Conservation (phyloP, 441 rosid genomes). For the Kokia cookei region DNA sequence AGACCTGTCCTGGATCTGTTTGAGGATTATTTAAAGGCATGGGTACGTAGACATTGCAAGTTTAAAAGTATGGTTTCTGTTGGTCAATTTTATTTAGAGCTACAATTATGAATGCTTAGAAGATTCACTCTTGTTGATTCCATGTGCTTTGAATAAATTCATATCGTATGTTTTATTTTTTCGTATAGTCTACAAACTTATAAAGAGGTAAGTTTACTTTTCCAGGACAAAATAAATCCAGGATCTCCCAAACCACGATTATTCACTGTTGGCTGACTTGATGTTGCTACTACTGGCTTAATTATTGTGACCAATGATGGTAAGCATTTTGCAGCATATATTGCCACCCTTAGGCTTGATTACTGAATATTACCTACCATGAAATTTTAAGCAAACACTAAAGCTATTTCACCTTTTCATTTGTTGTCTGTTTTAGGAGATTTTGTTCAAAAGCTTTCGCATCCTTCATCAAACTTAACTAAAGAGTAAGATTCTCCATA, state of each 20-base stretch:
- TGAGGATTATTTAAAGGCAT: constrained; percentile 59
- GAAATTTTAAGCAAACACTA: not conserved
- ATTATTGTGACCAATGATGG: constrained; percentile 88
- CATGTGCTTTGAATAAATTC: not conserved
- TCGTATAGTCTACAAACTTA: not conserved
- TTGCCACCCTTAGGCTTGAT: not conserved
- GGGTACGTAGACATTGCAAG: constrained; percentile 40
- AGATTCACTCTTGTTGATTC: not conserved
- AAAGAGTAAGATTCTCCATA: constrained; percentile 57
- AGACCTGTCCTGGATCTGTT: constrained; percentile 65
- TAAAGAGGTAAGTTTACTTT: constrained; percentile 6
- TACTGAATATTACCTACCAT: not conserved
- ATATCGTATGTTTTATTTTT: not conserved
- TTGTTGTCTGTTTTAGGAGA: constrained; percentile 54
- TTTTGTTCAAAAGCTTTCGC: constrained; percentile 76
- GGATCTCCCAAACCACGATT: constrained; percentile 81
- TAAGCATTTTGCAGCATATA: constrained; percentile 15
- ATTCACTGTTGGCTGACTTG: constrained; percentile 93
- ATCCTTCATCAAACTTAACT: constrained; percentile 75
- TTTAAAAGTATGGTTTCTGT: not conserved
- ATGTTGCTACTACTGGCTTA: constrained; percentile 88
- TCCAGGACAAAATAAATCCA: constrained; percentile 59
- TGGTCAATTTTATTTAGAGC: not conserved
- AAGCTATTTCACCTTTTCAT: not conserved
- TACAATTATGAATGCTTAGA: not conserved